Evolutionary conservation across 2,329 filamentous ascomycete genomes (phyloP).

Genomic region (Sarocladium brachiariae): DNA sequence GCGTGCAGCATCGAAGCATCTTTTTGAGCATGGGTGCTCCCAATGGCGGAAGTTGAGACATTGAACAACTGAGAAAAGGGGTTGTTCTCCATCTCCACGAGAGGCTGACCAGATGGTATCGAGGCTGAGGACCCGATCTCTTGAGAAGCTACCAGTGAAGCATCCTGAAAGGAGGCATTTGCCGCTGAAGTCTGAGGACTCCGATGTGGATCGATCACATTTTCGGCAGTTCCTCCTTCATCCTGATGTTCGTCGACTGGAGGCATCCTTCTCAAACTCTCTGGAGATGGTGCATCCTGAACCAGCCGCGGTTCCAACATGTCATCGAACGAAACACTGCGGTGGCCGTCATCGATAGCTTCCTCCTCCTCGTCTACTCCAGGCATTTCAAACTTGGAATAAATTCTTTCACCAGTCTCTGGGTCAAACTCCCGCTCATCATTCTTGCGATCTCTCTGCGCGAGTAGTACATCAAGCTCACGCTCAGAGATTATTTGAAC

Average conservation of each 20-base stretch:
- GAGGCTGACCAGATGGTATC: neutral
- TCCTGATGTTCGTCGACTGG: neutral
- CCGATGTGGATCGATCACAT: too few relatives aligned
- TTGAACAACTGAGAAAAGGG: slow-evolving; percentile 1
- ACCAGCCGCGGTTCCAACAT: slow-evolving; percentile 64
- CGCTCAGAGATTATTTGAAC: slow-evolving; percentile 44
- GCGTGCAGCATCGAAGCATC: neutral
- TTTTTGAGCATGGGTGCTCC: neutral
- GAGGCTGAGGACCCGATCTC: neutral
- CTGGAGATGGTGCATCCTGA: slow-evolving; percentile 19
- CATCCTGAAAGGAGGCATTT: neutral
- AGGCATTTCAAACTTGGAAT: slow-evolving; percentile 71
- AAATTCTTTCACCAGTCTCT: slow-evolving; percentile 63
- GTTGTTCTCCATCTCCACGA: neutral
- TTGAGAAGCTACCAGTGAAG: neutral
- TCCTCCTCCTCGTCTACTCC: slow-evolving; percentile 51
- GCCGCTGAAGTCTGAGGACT: neutral
- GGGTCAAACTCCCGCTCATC: slow-evolving; percentile 57
- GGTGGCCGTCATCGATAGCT: slow-evolving; percentile 53
- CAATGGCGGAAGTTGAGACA: neutral
- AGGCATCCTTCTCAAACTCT: neutral
- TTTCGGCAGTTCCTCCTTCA: neutral
- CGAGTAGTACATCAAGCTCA: slow-evolving; percentile 56
- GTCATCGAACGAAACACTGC: slow-evolving; percentile 53
- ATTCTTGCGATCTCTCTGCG: slow-evolving; percentile 57